Percentiles rank a stretch among this genome's conserved stretches.
phyloP scores from a whole-genome alignment of 2,329 filamentous ascomycete genomes.

The Alternaria postmessia region DNA sequence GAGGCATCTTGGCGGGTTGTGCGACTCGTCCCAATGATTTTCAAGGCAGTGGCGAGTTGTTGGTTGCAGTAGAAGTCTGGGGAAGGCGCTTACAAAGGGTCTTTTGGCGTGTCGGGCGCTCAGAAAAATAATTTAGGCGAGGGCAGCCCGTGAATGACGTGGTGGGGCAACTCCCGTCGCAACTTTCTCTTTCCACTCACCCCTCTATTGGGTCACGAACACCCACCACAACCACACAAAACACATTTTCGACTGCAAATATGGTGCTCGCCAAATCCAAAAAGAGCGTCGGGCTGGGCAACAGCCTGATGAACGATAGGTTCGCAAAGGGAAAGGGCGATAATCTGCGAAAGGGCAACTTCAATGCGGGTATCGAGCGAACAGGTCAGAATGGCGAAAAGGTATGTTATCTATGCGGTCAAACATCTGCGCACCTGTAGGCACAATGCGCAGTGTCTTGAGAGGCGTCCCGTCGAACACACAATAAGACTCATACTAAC shows the following conservation, averaged over 20 bases:
- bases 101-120: constrained; percentile 20
- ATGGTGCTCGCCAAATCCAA: constrained; percentile 92
- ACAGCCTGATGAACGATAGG: constrained; percentile 97
- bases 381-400: constrained; percentile 79
- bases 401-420: constrained; percentile 48
- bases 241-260: constrained; percentile 36
- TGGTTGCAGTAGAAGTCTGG: constrained; percentile 28
- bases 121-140: constrained; percentile 68
- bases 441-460: neutral
- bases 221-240: constrained; percentile 31
- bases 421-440: accelerated
- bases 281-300: constrained; percentile 92
- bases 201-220: constrained; percentile 21
- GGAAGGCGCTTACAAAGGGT: constrained; percentile 44
- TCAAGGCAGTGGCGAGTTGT: constrained; percentile 9
- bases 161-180: constrained; percentile 37
- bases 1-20: constrained; percentile 68
- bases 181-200: constrained; percentile 30
- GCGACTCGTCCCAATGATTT: neutral
- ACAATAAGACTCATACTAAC: constrained; percentile 31
- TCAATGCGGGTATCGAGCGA: constrained; percentile 71
- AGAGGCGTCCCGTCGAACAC: neutral
- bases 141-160: constrained; percentile 63
- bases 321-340: constrained; percentile 91
- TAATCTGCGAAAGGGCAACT: constrained; percentile 77